Base-by-base conservation (phyloP, 306 rosid species). In the Acacia melanoxylon region DNA sequence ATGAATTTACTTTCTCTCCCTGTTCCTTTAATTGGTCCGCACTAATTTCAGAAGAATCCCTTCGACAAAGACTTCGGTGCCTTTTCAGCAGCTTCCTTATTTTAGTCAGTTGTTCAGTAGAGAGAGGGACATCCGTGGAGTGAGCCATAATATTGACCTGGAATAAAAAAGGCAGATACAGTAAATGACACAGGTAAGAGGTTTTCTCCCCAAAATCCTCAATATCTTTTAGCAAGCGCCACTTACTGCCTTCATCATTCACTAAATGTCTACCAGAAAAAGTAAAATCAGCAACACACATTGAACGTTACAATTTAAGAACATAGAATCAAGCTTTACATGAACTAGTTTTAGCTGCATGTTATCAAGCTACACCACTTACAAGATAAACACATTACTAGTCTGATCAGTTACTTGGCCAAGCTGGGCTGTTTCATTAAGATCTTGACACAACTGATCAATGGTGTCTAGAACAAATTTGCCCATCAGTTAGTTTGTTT, bases 61-160 rank as follows among this genome's bases (percentile, higher is more conserved):
- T 85, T 81, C 77, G 86, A 80, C 88, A 86, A 42, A 87, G 87
- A 82, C 87, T 81, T 82, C 83, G 84, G 87, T 90, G 95, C 90
- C 75, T 93, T 83, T 96, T 93, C 88, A 96, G 84, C 69, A 96
- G 75, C 82, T 85, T 92, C 24, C 89, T 85, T 83, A 96, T 88
- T 84, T 84, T 92, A 54, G 88, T 68, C 80, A 92, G 89, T 80
- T 92, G 98, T 78, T 92, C 97, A 5, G 91, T 77, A 76, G 98
- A 89, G 80, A 90, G 86, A 54, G 92, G 97, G 82, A 63, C 83
- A 82, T 96, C 97, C 25, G 90, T 80, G 78, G 91, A 82, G 79
- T 96, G 91, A 68, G 93, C 94, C 98, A 96, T 86, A 80, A 96
- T 87, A 84, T 91, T 91, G 82, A 96, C 97, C 99, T 96, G 94